Percentiles rank a stretch among this genome's conserved stretches.
These are phyloP conservation scores for Basipetospora chlamydospora DNA, from an alignment of 2,329 filamentous ascomycete species.

Conservation along the genomic window DNA sequence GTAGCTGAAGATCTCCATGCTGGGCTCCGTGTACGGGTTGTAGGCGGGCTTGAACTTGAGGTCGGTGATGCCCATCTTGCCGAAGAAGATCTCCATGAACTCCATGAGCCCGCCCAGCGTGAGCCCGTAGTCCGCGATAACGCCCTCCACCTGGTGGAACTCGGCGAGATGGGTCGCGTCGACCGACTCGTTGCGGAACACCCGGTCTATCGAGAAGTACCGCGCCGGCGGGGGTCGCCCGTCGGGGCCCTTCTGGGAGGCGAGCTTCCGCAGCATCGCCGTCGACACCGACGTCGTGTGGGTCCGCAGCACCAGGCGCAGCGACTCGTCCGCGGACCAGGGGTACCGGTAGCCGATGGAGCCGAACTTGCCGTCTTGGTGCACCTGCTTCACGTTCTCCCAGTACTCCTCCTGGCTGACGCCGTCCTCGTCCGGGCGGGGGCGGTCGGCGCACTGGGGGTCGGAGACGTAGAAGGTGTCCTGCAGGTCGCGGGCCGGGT, in stretches of 20 bases:
- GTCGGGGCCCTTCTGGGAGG: conserved; percentile 62
- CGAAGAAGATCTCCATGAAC: conserved; percentile 91
- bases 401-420: conserved; percentile 73
- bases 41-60: conserved; percentile 96
- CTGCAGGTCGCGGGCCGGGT: conserved; percentile 91
- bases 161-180: conserved; percentile 94
- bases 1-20: conserved; percentile 96
- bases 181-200: conserved; percentile 95
- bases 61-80: conserved; percentile 75
- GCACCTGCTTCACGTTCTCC: conserved; percentile 74
- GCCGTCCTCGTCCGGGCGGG: conserved; percentile 40
- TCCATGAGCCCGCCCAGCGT: conserved; percentile 85
- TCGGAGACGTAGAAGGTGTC: conserved; percentile 98
- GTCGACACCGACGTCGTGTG: conserved; percentile 91
- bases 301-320: conserved; percentile 79
- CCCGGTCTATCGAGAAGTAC: conserved; percentile 96
- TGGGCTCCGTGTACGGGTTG: conserved; percentile 89
- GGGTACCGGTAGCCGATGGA: conserved; percentile 95
- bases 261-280: conserved; percentile 80
- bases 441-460: conserved; percentile 59
- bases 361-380: conserved; percentile 82
- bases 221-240: conserved; percentile 55
- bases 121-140: conserved; percentile 91
- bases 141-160: conserved; percentile 97
- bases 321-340: conserved; percentile 76